Conservation (phyloP, 2,329 filamentous ascomycete genomes). For the Pseudogymnoascus sp. region DNA sequence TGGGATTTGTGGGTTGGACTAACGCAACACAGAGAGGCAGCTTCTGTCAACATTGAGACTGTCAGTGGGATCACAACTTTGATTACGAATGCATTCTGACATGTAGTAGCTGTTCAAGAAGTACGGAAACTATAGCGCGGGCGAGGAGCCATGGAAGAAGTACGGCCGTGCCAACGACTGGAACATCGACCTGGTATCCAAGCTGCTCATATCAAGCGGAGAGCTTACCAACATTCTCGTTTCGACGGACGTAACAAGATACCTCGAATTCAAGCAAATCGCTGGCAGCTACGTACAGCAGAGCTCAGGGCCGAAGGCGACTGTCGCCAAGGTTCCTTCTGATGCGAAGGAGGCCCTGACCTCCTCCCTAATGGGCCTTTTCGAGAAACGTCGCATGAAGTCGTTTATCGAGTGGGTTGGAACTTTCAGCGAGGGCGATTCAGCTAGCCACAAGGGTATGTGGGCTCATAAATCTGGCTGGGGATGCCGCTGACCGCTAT, state of each 20-base stretch:
- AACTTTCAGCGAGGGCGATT: slow-evolving; percentile 72
- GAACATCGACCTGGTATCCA: slow-evolving; percentile 98
- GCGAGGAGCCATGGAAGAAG: slow-evolving; percentile 94
- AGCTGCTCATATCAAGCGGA: slow-evolving; percentile 97
- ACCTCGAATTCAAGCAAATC: slow-evolving; percentile 90
- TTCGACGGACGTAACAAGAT: slow-evolving; percentile 83
- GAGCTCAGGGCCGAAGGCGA: slow-evolving; percentile 71
- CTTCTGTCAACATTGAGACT: slow-evolving; percentile 92
- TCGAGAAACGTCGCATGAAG: slow-evolving; percentile 96
- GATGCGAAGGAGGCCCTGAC: slow-evolving; percentile 84
- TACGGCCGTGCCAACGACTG: slow-evolving; percentile 95
- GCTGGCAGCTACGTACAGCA: slow-evolving; percentile 96
- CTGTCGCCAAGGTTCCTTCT: slow-evolving; percentile 92
- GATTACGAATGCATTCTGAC: slow-evolving; percentile 27
- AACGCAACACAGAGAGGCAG: slow-evolving; percentile 64
- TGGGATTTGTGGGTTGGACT: slow-evolving; percentile 16
- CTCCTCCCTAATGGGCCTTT: slow-evolving; percentile 92
- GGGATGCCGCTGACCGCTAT: slow-evolving; percentile 19
- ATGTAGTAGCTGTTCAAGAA: slow-evolving; percentile 79
- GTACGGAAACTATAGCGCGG: slow-evolving; percentile 72
- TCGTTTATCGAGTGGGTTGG: slow-evolving; percentile 95
- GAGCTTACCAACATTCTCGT: slow-evolving; percentile 98
- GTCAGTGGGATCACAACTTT: slow-evolving; percentile 42
- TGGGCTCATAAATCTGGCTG: slow-evolving; percentile 13
- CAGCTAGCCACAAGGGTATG: slow-evolving; percentile 82